Conservation (phyloP, 2,329 filamentous ascomycete genomes). For the Niveomyces coronatus region DNA sequence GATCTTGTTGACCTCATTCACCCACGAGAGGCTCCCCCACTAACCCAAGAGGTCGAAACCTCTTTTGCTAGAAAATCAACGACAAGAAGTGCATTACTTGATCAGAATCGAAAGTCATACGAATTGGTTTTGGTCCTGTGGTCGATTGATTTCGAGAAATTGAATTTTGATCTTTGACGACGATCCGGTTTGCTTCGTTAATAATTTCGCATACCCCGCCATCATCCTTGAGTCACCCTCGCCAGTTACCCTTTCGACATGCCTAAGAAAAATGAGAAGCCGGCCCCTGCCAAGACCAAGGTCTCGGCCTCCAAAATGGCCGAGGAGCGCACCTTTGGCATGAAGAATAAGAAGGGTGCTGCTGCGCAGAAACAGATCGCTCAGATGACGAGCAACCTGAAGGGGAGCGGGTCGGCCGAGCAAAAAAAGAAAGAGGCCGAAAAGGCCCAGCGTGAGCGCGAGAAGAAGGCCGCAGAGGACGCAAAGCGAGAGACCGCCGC, state of each 20-base stretch:
- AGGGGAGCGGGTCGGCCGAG: slow-evolving; percentile 68
- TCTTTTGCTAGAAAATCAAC: slow-evolving; percentile 12
- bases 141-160: too few species aligned
- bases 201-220: slow-evolving; percentile 6
- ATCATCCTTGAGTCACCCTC: neutral
- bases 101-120: slow-evolving; percentile 4
- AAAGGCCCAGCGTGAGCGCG: slow-evolving; percentile 60
- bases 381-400: slow-evolving; percentile 64
- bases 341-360: slow-evolving; percentile 99
- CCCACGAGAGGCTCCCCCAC: slow-evolving; percentile 14
- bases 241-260: slow-evolving; percentile 38
- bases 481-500: slow-evolving; percentile 72
- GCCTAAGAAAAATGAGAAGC: slow-evolving; percentile 53
- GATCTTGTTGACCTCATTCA: slow-evolving; percentile 18
- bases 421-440: slow-evolving; percentile 71
- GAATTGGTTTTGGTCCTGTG: neutral
- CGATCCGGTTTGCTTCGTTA: neutral
- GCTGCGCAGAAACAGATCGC: slow-evolving; percentile 85
- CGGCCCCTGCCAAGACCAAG: slow-evolving; percentile 41
- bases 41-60: slow-evolving; percentile 14
- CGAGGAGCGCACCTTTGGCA: slow-evolving; percentile 96
- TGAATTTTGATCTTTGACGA: too few species aligned
- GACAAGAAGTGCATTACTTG: slow-evolving; percentile 3
- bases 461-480: slow-evolving; percentile 83
- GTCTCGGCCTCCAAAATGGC: slow-evolving; percentile 50